Evolutionary conservation across 176 grass and related monocot genomes (phyloP).

Genomic region (Paspalum vaginatum): DNA sequence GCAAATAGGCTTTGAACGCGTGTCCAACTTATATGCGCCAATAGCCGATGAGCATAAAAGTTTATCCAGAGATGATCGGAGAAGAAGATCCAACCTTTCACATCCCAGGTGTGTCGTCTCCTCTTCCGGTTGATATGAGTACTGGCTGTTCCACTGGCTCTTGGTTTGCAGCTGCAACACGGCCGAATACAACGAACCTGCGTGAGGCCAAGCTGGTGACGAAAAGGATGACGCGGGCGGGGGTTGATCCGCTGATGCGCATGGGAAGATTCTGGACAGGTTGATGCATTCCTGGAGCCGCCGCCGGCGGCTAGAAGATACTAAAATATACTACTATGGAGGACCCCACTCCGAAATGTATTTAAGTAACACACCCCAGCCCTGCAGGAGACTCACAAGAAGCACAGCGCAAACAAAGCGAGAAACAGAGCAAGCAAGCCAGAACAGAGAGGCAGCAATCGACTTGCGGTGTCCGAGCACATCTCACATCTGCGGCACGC

Average conservation of each 20-base stretch:
- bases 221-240: conserved; percentile 6
- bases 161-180: background rate
- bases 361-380: conserved; percentile 6
- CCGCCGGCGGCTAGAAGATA: too few relatives aligned
- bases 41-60: too few relatives aligned
- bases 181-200: conserved; percentile 5
- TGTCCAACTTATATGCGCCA: too few relatives aligned
- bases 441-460: background rate
- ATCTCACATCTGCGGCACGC: background rate
- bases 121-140: too few relatives aligned
- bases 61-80: background rate
- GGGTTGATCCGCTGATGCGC: background rate
- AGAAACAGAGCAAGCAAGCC: background rate
- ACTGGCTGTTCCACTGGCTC: too few relatives aligned
- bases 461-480: background rate
- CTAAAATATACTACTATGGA: too few relatives aligned
- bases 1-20: too few relatives aligned
- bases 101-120: too few relatives aligned
- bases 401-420: background rate
- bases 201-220: background rate
- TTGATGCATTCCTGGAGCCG: too few relatives aligned
- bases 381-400: background rate
- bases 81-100: background rate
- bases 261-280: background rate
- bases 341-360: background rate